Percentiles rank a stretch among this genome's conserved stretches.
Conservation (phyloP, 257 asterid genomes). For the Galeopsis tetrahit region DNA sequence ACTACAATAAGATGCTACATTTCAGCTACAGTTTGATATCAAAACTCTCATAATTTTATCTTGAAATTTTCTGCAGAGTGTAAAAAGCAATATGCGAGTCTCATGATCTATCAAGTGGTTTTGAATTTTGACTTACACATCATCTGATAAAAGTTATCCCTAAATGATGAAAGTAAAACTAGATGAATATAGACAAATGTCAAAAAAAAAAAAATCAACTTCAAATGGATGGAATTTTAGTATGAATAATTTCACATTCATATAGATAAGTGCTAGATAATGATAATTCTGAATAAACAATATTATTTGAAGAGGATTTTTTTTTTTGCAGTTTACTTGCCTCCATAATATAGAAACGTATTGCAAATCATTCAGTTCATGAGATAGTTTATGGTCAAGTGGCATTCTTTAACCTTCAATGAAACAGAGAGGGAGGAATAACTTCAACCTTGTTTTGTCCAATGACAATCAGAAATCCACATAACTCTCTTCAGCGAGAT, state of each 20-base stretch:
- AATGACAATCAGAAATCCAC: conserved; percentile 16
- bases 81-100: not conserved
- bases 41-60: not conserved
- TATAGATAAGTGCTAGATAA: conserved; percentile 4
- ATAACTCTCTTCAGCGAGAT: conserved; percentile 1
- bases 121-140: not conserved
- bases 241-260: not conserved
- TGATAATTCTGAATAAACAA: not conserved
- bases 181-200: not conserved
- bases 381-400: not conserved
- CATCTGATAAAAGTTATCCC: not conserved
- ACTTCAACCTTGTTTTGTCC: conserved; percentile 8
- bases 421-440: not conserved
- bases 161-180: not conserved
- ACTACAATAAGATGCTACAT: not conserved
- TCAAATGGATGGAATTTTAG: not conserved
- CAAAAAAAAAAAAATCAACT: not conserved
- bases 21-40: not conserved
- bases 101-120: not conserved
- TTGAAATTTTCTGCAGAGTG: not conserved
- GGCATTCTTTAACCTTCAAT: conserved; percentile 12
- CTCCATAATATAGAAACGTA: conserved; percentile 11
- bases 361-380: conserved; percentile 15
- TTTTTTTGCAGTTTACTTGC: not conserved
- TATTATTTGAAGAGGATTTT: conserved; percentile 3